Evolutionary conservation across 129 eudicot genomes (phyloP).

Genomic region (Lactuca saligna): DNA sequence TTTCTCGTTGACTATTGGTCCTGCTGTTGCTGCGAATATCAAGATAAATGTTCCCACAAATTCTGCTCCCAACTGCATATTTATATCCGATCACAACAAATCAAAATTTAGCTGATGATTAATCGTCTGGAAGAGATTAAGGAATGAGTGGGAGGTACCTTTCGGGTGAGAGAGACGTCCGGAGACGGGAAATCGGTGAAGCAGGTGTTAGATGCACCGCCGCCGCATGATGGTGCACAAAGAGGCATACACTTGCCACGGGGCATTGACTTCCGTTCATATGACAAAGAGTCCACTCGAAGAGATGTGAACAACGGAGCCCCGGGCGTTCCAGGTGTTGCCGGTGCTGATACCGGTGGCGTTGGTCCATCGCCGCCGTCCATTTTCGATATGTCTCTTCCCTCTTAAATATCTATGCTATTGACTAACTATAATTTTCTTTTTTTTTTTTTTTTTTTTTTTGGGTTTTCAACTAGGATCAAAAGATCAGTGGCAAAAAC

Average conservation of each 20-base stretch:
- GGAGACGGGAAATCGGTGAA: conserved; percentile 38
- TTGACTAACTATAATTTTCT: background rate
- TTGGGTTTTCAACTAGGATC: background rate
- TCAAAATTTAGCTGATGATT: conserved; percentile 10
- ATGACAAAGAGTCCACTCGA: conserved; percentile 56
- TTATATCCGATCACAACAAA: background rate
- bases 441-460: conserved; percentile 14
- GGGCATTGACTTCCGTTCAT: conserved; percentile 65
- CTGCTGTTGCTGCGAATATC: conserved; percentile 84
- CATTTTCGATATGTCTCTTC: conserved; percentile 25
- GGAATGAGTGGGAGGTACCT: conserved; percentile 28
- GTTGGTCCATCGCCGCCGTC: conserved; percentile 46
- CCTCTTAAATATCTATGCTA: background rate
- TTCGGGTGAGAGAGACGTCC: conserved; percentile 41
- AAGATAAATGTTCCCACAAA: conserved; percentile 86
- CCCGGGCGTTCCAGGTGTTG: conserved; percentile 68
- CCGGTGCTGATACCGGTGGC: conserved; percentile 54
- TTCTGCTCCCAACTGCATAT: conserved; percentile 76
- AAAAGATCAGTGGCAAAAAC: conserved; percentile 12
- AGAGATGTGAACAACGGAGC: conserved; percentile 49
- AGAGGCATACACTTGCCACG: conserved; percentile 55
- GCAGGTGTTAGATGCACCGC: conserved; percentile 33
- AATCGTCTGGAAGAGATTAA: background rate
- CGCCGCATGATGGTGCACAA: conserved; percentile 34
- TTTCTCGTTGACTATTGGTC: conserved; percentile 74